Evolutionary conservation across 495 filamentous ascomycete species (phyloP), one percentile per base, ranked within the genome.

Genomic region (Daldinia vernicosa): DNA sequence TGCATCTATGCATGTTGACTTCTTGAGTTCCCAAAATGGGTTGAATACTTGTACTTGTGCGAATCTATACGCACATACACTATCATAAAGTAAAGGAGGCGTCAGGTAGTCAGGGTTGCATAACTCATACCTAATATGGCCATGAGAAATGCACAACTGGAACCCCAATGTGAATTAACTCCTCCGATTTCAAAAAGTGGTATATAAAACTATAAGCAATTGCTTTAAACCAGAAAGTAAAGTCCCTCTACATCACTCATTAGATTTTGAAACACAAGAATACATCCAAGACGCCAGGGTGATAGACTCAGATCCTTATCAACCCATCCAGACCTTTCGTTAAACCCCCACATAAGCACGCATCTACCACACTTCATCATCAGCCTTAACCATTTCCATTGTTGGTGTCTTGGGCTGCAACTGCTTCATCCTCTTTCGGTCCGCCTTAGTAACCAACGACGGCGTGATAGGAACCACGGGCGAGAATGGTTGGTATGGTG

Each of bases 381-480:
- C 66, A 60, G 75, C 74, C 82, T 77, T 79, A 58, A 87, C 81
- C 87, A 88, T 82, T 75, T 85, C 80, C 68, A 84, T 66, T 0
- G 84, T 85, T 19, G 84, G 86, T 56, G 81, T 83, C 77, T 83
- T 85, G 15, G 84, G 87, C 72, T 88, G 86, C 60, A 87, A 69
- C 81, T 82, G 86, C 82, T 82, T 87, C 85, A 84, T 87, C 63
- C 83, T 80, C 83, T 91, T 93, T 53, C 93, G 80, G 73, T 97
- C 92, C 66, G 87, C 86, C 78, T 86, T 89, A 11, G 89, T 93
- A 45, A 93, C 89, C 53, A 94, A 83, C 51, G 89, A 88, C 1
- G 94, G 94, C 30, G 94, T 96, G 63, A 98, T 88, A 0, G 94
- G 94, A 15, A 95, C 92, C 7, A 96, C 84, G 0, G 94, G 94